Conservation (phyloP, 1,284 basidiomycete species). For the Porodaedalea pini region DNA sequence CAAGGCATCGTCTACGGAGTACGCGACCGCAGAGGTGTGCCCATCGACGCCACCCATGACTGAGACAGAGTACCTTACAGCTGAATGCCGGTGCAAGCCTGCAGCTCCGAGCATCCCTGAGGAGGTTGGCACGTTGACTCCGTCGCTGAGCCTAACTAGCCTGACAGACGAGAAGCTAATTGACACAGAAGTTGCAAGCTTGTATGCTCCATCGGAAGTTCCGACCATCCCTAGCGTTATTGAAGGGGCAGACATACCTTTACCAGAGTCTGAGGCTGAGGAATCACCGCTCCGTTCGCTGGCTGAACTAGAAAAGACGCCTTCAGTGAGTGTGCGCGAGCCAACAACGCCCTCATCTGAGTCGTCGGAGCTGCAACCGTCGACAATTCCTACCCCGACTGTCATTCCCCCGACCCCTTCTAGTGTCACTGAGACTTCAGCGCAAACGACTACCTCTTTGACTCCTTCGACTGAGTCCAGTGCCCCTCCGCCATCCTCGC, state of each 20-base stretch:
- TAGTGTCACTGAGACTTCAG: background rate
- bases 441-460: background rate
- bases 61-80: constrained; percentile 35
- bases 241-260: constrained; percentile 4
- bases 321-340: background rate
- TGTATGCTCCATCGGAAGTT: constrained; percentile 20
- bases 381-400: constrained; percentile 1
- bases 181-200: constrained; percentile 8
- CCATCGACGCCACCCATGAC: constrained; percentile 36
- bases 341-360: constrained; percentile 5
- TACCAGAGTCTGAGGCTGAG: background rate
- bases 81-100: constrained; percentile 27
- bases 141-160: too few species aligned
- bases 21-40: constrained; percentile 48
- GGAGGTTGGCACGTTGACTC: background rate
- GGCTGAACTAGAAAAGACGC: constrained; percentile 3
- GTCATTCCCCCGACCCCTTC: constrained; percentile 6
- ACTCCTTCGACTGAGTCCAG: background rate
- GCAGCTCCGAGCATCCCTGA: background rate
- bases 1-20: constrained; percentile 23
- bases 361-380: background rate
- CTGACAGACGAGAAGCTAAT: too few species aligned
- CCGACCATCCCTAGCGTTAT: constrained; percentile 19
- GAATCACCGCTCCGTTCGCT: background rate
- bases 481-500: constrained; percentile 4